These are phyloP conservation scores for Rhinocladiella mackenziei DNA, from an alignment of 2,329 filamentous ascomycete species.

Conservation along the genomic window DNA sequence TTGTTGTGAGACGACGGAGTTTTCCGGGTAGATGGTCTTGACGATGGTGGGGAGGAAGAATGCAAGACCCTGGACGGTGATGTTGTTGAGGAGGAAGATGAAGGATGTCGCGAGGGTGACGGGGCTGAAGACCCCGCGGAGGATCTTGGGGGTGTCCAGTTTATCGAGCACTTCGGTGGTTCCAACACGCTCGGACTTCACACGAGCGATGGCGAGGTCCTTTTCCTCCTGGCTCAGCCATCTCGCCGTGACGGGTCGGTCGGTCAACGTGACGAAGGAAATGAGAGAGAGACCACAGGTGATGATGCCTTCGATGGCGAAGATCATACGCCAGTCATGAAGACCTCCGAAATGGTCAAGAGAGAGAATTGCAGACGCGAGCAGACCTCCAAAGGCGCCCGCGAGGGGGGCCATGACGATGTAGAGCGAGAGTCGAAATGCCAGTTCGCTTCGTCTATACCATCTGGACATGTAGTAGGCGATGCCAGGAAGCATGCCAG, in stretches of 20 bases:
- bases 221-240: slow-evolving; percentile 66
- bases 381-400: slow-evolving; percentile 66
- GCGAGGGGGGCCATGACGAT: slow-evolving; percentile 68
- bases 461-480: slow-evolving; percentile 56
- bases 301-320: slow-evolving; percentile 66
- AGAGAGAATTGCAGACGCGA: slow-evolving; percentile 61
- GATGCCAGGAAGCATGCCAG: slow-evolving; percentile 69
- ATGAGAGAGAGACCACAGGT: slow-evolving; percentile 56
- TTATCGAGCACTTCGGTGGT: slow-evolving; percentile 61
- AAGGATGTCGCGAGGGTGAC: slow-evolving; percentile 55
- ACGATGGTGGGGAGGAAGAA: slow-evolving; percentile 71
- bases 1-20: slow-evolving; percentile 59
- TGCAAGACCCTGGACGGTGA: slow-evolving; percentile 66
- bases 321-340: slow-evolving; percentile 65
- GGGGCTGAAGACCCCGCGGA: slow-evolving; percentile 61
- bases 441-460: slow-evolving; percentile 66
- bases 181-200: slow-evolving; percentile 65
- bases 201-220: slow-evolving; percentile 60
- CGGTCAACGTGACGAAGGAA: slow-evolving; percentile 62
- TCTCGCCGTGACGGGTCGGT: slow-evolving; percentile 62
- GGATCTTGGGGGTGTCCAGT: slow-evolving; percentile 56
- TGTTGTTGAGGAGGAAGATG: slow-evolving; percentile 63
- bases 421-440: slow-evolving; percentile 64
- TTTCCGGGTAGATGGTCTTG: slow-evolving; percentile 60
- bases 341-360: slow-evolving; percentile 57